These are phyloP conservation scores for Hypoxylon sp. DNA, from an alignment of 2,329 filamentous ascomycete species.

Conservation along the genomic window DNA sequence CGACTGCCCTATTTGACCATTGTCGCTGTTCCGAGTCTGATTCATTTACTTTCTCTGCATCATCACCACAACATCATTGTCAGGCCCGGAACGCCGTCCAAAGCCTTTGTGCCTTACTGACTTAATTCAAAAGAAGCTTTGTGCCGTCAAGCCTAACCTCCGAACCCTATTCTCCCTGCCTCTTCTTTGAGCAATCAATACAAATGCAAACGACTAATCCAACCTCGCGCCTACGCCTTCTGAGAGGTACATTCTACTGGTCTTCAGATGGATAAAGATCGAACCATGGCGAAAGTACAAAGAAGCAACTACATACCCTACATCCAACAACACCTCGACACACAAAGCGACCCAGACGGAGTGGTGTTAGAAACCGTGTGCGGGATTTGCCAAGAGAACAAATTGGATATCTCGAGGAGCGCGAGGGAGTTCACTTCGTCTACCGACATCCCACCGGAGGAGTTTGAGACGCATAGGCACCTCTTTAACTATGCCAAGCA, in stretches of 20 bases:
- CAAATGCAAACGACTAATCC: conserved; percentile 35
- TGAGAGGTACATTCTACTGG: conserved; percentile 9
- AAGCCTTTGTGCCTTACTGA: conserved; percentile 37
- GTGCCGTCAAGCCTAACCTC: conserved; percentile 2
- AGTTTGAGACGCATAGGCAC: conserved; percentile 17
- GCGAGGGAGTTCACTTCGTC: conserved; percentile 27
- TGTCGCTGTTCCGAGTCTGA: conserved; percentile 13
- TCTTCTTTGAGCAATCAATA: conserved; percentile 24
- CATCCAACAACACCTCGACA: conserved; percentile 45
- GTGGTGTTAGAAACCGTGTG: conserved; percentile 41
- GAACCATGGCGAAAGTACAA: conserved; percentile 38
- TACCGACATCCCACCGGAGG: background rate
- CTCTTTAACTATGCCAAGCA: conserved; percentile 34
- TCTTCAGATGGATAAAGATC: conserved; percentile 25
- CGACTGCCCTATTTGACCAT: conserved; percentile 22
- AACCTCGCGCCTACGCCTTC: conserved; percentile 1
- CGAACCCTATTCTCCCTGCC: background rate
- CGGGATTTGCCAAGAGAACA: conserved; percentile 40
- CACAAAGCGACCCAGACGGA: conserved; percentile 25
- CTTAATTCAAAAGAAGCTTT: conserved; percentile 27
- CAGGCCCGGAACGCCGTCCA: conserved; percentile 11
- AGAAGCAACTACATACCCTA: conserved; percentile 48
- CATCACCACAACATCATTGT: conserved; percentile 29
- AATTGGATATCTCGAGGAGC: conserved; percentile 44
- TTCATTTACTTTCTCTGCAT: conserved; percentile 21